phyloP scores from a whole-genome alignment of 2,329 filamentous ascomycete genomes.

The Diaporthe citriasiana region DNA sequence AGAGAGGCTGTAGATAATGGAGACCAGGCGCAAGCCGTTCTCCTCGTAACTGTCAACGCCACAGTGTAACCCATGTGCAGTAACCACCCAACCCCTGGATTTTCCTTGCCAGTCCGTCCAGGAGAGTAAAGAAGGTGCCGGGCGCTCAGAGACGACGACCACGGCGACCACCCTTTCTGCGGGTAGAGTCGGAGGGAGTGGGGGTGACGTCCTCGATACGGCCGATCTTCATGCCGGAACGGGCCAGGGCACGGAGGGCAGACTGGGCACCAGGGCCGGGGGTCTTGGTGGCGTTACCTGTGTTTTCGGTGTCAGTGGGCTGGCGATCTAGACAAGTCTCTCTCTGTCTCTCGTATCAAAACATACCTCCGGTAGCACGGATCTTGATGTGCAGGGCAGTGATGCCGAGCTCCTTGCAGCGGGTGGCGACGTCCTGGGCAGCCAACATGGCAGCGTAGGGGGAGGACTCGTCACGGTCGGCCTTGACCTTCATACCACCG shows the following conservation, averaged over 20 bases:
- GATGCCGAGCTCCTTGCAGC: conserved; percentile 80
- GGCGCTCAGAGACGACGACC: conserved; percentile 97
- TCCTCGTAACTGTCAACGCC: conserved; percentile 80
- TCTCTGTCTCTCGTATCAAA: conserved; percentile 6
- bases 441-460: conserved; percentile 99
- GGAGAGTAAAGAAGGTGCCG: conserved; percentile 45
- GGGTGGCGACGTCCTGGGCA: conserved; percentile 95
- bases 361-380: conserved; percentile 95
- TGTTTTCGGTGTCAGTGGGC: not conserved
- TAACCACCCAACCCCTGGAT: conserved; percentile 48
- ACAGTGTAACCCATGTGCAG: conserved; percentile 68
- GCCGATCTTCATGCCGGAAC: conserved; percentile 99
- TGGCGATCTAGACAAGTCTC: not conserved
- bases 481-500: conserved; percentile 99
- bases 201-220: conserved; percentile 99
- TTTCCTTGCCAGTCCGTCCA: conserved; percentile 38
- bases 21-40: conserved; percentile 79
- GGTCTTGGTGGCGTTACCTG: conserved; percentile 99
- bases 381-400: conserved; percentile 99
- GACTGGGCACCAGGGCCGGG: conserved; percentile 99
- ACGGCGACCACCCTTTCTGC: conserved; percentile 99
- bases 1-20: conserved; percentile 55
- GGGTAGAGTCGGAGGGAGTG: conserved; percentile 98
- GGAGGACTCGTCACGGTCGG: conserved; percentile 99
- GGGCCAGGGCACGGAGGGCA: conserved; percentile 97